Conservation (phyloP, 2,329 filamentous ascomycete genomes). For the Pseudogymnoascus sp. region DNA sequence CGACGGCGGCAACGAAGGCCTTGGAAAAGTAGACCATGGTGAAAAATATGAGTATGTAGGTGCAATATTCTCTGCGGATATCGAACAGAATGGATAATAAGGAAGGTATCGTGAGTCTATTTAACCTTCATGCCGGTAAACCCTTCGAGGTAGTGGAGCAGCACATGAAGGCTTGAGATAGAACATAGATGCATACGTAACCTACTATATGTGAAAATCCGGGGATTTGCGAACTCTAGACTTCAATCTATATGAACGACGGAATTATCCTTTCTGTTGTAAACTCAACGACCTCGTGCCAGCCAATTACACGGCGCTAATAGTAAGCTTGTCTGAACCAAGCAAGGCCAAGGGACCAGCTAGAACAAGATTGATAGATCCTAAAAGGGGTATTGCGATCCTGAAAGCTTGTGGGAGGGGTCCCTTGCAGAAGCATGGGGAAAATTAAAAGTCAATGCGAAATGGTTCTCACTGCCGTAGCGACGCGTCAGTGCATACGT, state of each 20-base stretch:
- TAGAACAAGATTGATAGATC: neutral
- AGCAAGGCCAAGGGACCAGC: neutral
- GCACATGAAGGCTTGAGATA: neutral
- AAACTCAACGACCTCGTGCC: neutral
- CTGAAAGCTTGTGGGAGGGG: neutral
- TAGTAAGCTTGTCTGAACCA: neutral
- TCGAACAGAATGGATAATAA: neutral
- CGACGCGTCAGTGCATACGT: neutral
- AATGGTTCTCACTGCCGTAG: neutral
- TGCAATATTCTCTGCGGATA: neutral
- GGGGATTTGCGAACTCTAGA: neutral
- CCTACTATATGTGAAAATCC: neutral
- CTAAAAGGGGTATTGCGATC: neutral
- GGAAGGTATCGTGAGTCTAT: neutral
- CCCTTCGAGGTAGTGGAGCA: neutral
- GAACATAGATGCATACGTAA: neutral
- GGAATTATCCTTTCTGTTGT: neutral
- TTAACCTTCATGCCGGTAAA: neutral
- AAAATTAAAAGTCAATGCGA: neutral
- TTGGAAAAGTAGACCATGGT: neutral
- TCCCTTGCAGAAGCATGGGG: neutral
- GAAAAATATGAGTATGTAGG: neutral
- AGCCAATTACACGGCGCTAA: neutral
- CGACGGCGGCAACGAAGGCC: neutral
- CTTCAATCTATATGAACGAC: neutral